phyloP scores from a whole-genome alignment of 176 grass and related monocot species.

The Ensete glaucum region DNA sequence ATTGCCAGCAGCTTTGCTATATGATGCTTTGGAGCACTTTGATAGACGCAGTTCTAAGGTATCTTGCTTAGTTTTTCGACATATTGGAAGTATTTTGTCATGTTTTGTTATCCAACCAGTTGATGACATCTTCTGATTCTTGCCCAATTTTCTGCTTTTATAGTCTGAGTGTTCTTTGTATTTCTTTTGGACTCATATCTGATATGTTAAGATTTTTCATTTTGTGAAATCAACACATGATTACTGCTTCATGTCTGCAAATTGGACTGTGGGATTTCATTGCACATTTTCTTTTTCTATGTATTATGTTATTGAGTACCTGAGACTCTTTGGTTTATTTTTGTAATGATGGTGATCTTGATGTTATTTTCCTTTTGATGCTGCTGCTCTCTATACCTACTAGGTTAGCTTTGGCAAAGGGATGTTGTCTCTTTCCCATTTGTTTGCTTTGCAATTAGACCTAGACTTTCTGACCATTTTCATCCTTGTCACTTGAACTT shows the following conservation, averaged over 20 bases:
- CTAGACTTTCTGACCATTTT: no score
- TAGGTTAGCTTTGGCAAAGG: no score
- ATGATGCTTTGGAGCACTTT: slow-evolving; percentile 96
- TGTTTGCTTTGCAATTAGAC: no score
- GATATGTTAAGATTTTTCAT: background rate
- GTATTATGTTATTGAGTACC: background rate
- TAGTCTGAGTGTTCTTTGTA: background rate
- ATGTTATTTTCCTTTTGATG: no score
- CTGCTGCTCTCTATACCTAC: no score
- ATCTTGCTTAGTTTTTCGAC: slow-evolving; percentile 1
- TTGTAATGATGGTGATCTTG: no score
- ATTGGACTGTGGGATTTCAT: background rate
- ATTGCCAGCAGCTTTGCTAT: slow-evolving; percentile 77
- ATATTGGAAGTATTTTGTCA: background rate
- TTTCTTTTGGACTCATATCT: background rate
- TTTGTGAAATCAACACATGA: background rate
- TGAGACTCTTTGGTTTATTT: background rate
- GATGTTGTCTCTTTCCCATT: no score
- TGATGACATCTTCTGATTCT: background rate
- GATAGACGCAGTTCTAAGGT: slow-evolving; percentile 96
- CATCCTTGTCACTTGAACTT: no score
- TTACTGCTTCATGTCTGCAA: background rate
- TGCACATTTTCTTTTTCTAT: background rate
- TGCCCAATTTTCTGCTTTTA: background rate
- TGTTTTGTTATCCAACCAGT: background rate